Base-by-base conservation (phyloP, 345 rosid species). In the Mercurialis annua region DNA sequence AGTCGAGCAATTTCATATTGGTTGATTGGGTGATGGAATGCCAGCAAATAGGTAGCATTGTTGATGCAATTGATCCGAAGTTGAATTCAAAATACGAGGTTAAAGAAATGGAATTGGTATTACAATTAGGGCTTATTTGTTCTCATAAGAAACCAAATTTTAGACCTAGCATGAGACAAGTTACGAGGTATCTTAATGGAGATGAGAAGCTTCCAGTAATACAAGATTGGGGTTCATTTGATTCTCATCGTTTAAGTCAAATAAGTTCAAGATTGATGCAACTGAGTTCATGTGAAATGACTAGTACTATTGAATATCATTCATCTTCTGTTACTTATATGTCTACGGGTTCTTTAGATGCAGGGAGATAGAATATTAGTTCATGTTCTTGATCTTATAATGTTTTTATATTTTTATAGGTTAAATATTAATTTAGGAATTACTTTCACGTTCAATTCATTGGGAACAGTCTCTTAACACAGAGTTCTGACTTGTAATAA, bases 161-260 rank as follows among this genome's bases (percentile, higher is more conserved):
- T 17, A 80, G 96, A 46, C 92, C 92, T 24, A 77, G 79, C 9
- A 85, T 85, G 88, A 83, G 82, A 71, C 82, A 71, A 60, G 86
- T 84, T 42, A 71, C 73, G 23, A 74, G 80, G 77, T 85, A 80
- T 69, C 69, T 89, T 20, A 80, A 84, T 44, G 72, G 81, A 31
- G 91, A 90, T 21, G 89, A 84, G 0, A 48, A 67, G 33, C 77
- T 83, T 38, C 86, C 88, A 1, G 10, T 50, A 17, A 23, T 80
- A 33, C 64, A 73, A 23, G 21, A 74, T 21, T 70, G 74, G 76
- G 63, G 65, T 15, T 73, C 64, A 9, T n/a, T 63, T 0, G 65
- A 51, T 46, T 75, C 80, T 31, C 65, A 63, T 6, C 52, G 70
- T 60, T n/a, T 64, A 10, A 21, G 17, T 17, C 62, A 67, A 0